Percentiles rank a stretch among this genome's conserved stretches.
phyloP scores from a whole-genome alignment of 345 rosid genomes.

The Kandelia obovata region DNA sequence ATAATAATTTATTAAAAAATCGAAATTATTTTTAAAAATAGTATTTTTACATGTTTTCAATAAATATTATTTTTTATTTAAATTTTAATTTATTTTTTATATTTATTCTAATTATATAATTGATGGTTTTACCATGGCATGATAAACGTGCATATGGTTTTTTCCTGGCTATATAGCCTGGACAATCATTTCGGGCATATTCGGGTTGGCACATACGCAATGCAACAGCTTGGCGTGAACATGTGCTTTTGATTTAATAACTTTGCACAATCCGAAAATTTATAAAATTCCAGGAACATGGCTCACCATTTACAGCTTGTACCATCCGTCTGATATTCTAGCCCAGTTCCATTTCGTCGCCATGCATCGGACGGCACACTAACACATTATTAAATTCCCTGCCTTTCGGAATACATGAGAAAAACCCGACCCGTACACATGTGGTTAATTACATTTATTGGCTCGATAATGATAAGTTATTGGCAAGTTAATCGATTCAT shows the following conservation, averaged over 20 bases:
- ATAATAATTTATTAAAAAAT: too few relatives aligned
- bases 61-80: too few relatives aligned
- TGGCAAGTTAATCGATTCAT: background rate
- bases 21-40: too few relatives aligned
- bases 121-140: too few relatives aligned
- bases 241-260: background rate
- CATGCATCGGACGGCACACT: too few relatives aligned
- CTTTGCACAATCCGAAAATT: background rate
- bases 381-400: background rate
- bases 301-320: background rate
- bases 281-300: background rate
- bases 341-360: too few relatives aligned
- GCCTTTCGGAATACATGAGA: background rate
- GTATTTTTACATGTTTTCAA: too few relatives aligned
- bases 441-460: background rate
- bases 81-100: too few relatives aligned
- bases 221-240: constrained; percentile 33
- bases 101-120: too few relatives aligned
- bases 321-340: background rate
- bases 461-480: background rate
- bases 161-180: background rate
- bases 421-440: background rate
- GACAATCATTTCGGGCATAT: constrained; percentile 31
- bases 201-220: constrained; percentile 17
- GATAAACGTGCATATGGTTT: too few relatives aligned